phyloP scores from a whole-genome alignment of 2,329 filamentous ascomycete species.

The Claviceps pusilla region DNA sequence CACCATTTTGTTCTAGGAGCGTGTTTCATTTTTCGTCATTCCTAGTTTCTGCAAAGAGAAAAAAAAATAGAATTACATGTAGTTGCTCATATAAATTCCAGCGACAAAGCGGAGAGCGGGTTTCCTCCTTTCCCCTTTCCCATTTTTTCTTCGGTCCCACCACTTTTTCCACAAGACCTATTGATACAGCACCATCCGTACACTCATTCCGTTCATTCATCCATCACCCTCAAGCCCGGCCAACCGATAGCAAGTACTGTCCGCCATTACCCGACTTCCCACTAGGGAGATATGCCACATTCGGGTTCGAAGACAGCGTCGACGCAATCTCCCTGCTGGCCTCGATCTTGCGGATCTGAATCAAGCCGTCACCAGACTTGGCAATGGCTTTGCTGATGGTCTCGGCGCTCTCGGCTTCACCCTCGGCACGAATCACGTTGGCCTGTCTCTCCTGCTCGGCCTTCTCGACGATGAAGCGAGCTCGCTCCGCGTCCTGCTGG shows the following conservation, averaged over 20 bases:
- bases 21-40: not conserved
- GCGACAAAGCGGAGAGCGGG: slow-evolving; percentile 5
- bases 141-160: not conserved
- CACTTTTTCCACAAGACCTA: not conserved
- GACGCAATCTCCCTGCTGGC: slow-evolving; percentile 90
- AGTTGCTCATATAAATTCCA: slow-evolving; percentile 13
- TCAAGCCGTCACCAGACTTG: slow-evolving; percentile 82
- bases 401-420: slow-evolving; percentile 91
- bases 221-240: slow-evolving; percentile 16
- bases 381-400: slow-evolving; percentile 88
- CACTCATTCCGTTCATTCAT: not conserved
- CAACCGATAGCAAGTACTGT: slow-evolving; percentile 40
- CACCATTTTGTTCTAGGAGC: not conserved
- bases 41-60: not conserved
- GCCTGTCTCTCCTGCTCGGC: slow-evolving; percentile 98
- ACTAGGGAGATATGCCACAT: slow-evolving; percentile 85
- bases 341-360: slow-evolving; percentile 94
- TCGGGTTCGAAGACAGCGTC: slow-evolving; percentile 78
- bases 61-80: slow-evolving; percentile 22
- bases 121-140: not conserved
- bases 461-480: slow-evolving; percentile 94
- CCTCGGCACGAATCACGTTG: slow-evolving; percentile 95
- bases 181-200: slow-evolving; percentile 7
- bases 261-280: slow-evolving; percentile 46
- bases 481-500: slow-evolving; percentile 94